A percentile compares a stretch with the other conserved stretches of the same genome.
These are phyloP conservation scores for Clitoria ternatea DNA, from an alignment of 306 rosid genomes.

Conservation along the genomic window DNA sequence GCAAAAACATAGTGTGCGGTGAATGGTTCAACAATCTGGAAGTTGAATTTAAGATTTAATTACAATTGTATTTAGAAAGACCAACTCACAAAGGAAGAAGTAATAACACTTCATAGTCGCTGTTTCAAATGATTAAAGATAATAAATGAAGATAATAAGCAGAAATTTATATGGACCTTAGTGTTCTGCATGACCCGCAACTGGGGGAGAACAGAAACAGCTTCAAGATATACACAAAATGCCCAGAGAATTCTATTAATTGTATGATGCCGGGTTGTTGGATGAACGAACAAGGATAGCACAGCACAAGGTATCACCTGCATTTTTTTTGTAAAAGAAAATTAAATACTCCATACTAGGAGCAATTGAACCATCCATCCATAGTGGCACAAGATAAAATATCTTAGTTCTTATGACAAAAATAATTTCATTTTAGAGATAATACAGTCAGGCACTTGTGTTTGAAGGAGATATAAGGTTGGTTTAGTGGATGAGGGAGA, in stretches of 20 bases:
- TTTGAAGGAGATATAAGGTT: too few species aligned
- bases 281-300: constrained; percentile 57
- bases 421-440: background rate
- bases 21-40: constrained; percentile 80
- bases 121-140: background rate
- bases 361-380: constrained; percentile 14
- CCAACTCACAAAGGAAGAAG: background rate
- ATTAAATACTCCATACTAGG: background rate
- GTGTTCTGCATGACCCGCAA: constrained; percentile 76
- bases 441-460: background rate
- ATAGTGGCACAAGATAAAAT: background rate
- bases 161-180: constrained; percentile 38
- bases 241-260: constrained; percentile 69
- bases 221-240: constrained; percentile 86
- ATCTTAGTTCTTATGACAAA: background rate
- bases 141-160: background rate
- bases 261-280: constrained; percentile 52
- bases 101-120: background rate
- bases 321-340: constrained; percentile 17
- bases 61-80: background rate
- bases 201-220: constrained; percentile 77
- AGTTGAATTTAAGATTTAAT: constrained; percentile 1
- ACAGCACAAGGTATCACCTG: constrained; percentile 63
- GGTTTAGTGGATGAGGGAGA: too few species aligned
- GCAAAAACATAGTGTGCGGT: constrained; percentile 84